Conservation (phyloP, 495 filamentous ascomycete species). For the Geoglossum glabrum region DNA sequence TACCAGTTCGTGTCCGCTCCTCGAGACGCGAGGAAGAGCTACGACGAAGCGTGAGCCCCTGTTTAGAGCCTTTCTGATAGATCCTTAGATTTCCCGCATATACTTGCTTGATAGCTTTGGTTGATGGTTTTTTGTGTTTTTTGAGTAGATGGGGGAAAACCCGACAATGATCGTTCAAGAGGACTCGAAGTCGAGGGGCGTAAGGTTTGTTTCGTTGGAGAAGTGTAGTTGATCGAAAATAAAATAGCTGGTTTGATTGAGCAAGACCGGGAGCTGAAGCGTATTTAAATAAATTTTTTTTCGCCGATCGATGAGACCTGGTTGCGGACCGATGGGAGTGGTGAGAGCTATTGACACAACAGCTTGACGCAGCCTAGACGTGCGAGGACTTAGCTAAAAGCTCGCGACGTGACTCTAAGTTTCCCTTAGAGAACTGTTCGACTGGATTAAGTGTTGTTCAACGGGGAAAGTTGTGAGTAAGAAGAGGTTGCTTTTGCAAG, state of each 20-base stretch:
- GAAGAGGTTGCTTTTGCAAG: background rate
- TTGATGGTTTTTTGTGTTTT: too few relatives aligned
- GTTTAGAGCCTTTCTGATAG: background rate
- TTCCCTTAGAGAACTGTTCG: background rate
- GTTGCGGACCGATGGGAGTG: background rate
- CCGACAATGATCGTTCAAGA: background rate
- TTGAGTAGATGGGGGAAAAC: background rate
- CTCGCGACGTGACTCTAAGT: background rate
- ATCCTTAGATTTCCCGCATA: background rate
- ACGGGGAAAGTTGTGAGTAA: background rate
- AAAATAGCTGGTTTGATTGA: background rate
- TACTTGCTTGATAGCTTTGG: background rate
- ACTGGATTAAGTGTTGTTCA: background rate
- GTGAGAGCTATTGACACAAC: background rate
- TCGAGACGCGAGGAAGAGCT: background rate
- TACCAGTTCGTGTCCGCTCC: conserved; percentile 1
- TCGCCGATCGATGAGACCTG: background rate
- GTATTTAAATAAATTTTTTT: background rate
- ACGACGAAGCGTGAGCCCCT: conserved; percentile 1
- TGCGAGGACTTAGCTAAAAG: conserved; percentile 5
- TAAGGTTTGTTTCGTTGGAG: background rate
- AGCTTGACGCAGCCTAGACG: background rate
- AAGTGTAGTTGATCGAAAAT: background rate
- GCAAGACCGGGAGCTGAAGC: conserved; percentile 7
- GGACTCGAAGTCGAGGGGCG: background rate